These are phyloP conservation scores for Serendipita indica DNA, from an alignment of 768 basidiomycete species.

Conservation along the genomic window DNA sequence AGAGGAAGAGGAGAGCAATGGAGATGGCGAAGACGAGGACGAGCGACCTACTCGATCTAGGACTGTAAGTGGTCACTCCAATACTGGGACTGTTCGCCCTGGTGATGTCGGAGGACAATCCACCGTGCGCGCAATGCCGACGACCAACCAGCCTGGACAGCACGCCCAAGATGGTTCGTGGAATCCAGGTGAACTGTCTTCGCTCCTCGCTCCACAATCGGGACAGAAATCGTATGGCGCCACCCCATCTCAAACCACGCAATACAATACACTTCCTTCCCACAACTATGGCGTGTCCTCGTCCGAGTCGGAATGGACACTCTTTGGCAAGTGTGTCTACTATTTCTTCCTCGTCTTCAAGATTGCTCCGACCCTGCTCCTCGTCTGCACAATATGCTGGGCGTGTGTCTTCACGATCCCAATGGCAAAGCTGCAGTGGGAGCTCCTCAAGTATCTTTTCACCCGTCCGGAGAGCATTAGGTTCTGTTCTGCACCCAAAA, in stretches of 20 bases:
- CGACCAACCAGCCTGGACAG: constrained; percentile 18
- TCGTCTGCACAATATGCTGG: constrained; percentile 87
- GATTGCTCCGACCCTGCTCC: constrained; percentile 77
- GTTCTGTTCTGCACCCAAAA: constrained; percentile 77
- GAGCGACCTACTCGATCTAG: constrained; percentile 21
- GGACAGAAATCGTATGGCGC: constrained; percentile 14
- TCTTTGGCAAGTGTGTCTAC: constrained; percentile 58
- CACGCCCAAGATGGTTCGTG: constrained; percentile 31
- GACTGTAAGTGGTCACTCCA: constrained; percentile 21
- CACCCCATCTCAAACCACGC: constrained; percentile 46
- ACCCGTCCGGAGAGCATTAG: constrained; percentile 69
- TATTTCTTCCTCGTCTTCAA: constrained; percentile 63
- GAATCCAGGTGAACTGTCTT: constrained; percentile 22
- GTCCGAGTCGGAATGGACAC: neutral
- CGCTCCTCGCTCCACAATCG: constrained; percentile 18
- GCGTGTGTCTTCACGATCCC: constrained; percentile 89
- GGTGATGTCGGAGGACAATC: constrained; percentile 22
- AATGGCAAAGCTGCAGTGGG: constrained; percentile 97
- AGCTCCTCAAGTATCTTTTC: constrained; percentile 70
- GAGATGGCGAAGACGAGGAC: constrained; percentile 26
- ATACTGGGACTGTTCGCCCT: constrained; percentile 22
- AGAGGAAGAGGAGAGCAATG: constrained; percentile 27
- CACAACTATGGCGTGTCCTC: constrained; percentile 6
- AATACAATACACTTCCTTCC: constrained; percentile 36
- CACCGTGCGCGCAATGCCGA: constrained; percentile 14